phyloP scores from a whole-genome alignment of 73 alveolate species.

The Uronychia setigera region DNA sequence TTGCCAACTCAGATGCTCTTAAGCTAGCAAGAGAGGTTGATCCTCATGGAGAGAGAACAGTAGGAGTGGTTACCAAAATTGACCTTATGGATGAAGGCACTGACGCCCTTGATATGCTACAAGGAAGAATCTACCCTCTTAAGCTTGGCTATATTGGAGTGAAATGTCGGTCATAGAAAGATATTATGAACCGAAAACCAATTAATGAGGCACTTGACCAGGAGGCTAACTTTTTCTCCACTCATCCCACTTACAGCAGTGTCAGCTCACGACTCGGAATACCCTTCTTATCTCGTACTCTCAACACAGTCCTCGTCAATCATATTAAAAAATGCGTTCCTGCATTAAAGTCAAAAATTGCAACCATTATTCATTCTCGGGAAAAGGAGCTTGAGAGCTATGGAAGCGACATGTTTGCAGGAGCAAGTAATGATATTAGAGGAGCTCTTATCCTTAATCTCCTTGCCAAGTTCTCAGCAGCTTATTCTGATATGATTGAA shows the following conservation, averaged over 20 bases:
- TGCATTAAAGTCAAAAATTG: constrained; percentile 12
- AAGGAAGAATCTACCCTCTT: constrained; percentile 88
- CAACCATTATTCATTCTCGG: constrained; percentile 22
- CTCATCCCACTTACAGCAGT: constrained; percentile 25
- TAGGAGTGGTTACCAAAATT: constrained; percentile 91
- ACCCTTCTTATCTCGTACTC: constrained; percentile 17
- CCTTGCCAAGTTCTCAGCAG: constrained; percentile 29
- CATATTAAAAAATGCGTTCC: constrained; percentile 55
- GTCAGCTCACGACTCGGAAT: constrained; percentile 33
- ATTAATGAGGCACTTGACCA: constrained; percentile 75
- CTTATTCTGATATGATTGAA: constrained; percentile 66
- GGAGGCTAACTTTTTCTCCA: constrained; percentile 63
- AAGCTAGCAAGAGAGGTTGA: constrained; percentile 95
- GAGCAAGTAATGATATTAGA: background rate
- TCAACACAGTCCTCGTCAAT: constrained; percentile 31
- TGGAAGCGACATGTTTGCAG: constrained; percentile 21
- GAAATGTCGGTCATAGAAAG: constrained; percentile 83
- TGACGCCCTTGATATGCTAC: constrained; percentile 89
- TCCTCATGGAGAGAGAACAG: constrained; percentile 90
- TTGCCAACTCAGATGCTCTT: constrained; percentile 95
- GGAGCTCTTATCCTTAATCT: constrained; percentile 20
- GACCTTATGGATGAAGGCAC: constrained; percentile 95
- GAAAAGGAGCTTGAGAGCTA: constrained; percentile 42
- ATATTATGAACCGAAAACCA: constrained; percentile 73
- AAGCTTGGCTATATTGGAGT: constrained; percentile 98